These are phyloP conservation scores for Aspergillus brasiliensis DNA, from an alignment of 2,329 filamentous ascomycete genomes.

Conservation along the genomic window DNA sequence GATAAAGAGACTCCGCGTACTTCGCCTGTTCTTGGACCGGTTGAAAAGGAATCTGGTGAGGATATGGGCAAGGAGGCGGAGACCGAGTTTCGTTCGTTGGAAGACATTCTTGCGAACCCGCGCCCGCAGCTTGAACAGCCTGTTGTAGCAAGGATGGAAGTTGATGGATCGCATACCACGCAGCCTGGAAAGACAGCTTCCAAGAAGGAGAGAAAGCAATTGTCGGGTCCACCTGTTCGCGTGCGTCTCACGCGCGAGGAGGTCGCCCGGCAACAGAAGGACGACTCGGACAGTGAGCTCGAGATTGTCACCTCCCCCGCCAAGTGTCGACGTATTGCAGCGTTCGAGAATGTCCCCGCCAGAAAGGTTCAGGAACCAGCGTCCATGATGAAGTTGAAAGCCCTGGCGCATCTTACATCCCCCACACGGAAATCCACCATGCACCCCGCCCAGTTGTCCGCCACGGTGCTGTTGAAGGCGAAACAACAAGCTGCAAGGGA, in stretches of 20 bases:
- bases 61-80: background rate
- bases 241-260: constrained; percentile 44
- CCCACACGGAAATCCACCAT: constrained; percentile 60
- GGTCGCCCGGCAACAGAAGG: constrained; percentile 36
- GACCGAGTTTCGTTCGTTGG: constrained; percentile 38
- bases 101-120: constrained; percentile 37
- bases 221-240: constrained; percentile 38
- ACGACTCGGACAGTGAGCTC: constrained; percentile 57
- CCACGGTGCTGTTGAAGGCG: constrained; percentile 68
- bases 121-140: constrained; percentile 21
- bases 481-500: constrained; percentile 78
- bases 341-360: constrained; percentile 70
- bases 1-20: constrained; percentile 70
- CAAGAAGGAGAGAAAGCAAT: constrained; percentile 31
- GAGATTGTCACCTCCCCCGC: constrained; percentile 59
- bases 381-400: constrained; percentile 69
- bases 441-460: constrained; percentile 69
- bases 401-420: constrained; percentile 71
- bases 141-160: constrained; percentile 7
- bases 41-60: constrained; percentile 11
- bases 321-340: constrained; percentile 50
- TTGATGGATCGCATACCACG: constrained; percentile 15
- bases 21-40: constrained; percentile 53
- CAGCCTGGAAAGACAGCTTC: constrained; percentile 27
- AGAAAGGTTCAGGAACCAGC: constrained; percentile 62